A percentile compares a stretch with the other conserved stretches of the same genome.
These are phyloP conservation scores for Corallochytrium limacisporum DNA, from an alignment of 78 protist genomes.

Conservation along the genomic window DNA sequence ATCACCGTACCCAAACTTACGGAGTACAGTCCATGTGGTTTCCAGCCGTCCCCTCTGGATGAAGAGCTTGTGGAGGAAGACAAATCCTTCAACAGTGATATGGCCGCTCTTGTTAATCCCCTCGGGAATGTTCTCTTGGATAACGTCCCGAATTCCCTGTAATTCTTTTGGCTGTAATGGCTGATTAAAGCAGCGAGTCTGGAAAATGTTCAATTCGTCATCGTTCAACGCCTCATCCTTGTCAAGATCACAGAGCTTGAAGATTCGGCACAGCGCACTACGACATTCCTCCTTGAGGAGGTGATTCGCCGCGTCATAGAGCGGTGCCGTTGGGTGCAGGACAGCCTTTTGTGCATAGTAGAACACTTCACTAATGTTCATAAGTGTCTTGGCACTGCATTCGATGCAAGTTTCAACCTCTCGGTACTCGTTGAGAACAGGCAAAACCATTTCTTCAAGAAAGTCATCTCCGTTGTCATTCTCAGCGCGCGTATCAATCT, in stretches of 20 bases:
- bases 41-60: slow-evolving; percentile 13
- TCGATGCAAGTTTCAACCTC: slow-evolving; percentile 11
- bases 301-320: slow-evolving; percentile 1
- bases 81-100: neutral
- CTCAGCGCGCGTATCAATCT: neutral
- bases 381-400: neutral
- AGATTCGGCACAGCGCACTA: neutral
- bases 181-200: neutral
- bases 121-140: neutral
- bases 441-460: neutral
- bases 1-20: slow-evolving; percentile 6
- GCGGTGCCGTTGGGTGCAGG: slow-evolving; percentile 8
- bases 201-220: neutral
- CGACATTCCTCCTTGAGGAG: neutral
- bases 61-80: slow-evolving; percentile 1
- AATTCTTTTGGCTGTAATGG: neutral
- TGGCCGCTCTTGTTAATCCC: neutral
- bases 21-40: slow-evolving; percentile 11
- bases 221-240: neutral
- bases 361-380: slow-evolving; percentile 7
- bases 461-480: neutral
- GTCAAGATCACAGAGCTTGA: neutral
- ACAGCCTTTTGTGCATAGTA: slow-evolving; percentile 16
- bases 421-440: neutral
- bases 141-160: neutral